Base-by-base conservation (phyloP, 257 asterid species). In the Solanum sitiens region DNA sequence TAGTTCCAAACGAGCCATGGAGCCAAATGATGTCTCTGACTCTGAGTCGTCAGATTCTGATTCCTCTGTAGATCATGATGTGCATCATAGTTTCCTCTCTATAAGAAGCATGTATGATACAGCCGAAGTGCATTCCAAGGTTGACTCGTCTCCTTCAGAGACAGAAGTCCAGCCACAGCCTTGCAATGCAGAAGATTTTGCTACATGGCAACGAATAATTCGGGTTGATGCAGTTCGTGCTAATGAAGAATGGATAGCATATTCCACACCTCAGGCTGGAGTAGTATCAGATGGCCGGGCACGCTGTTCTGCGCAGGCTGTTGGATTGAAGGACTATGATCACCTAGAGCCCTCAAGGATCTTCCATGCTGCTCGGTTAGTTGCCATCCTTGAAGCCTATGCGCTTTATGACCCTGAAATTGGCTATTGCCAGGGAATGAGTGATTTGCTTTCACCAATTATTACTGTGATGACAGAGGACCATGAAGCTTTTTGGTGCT, bases 371-470 rank as follows among this genome's bases (percentile, higher is more conserved):
- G 95, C 98, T 13, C 98, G 99, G 32, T 95, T 96, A 11, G 98
- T 96, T 20, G 92, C 96, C 75, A 92, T 96, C 87, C 98, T 96
- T 3, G 99, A 96, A 92, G 96, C 98, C 9, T 96, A 96, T 68
- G 95, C 98, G n/a, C 30, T 96, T 21, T 92, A 93, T 65, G 98
- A 96, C 88, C 59, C 98, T 5, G 98, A 96, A 89, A 96, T 92
- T n/a, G 99, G 98, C 7, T 96, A 95, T 87, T 95, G 99, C 85
- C 99, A 96, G 89, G 99, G 98, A 67, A 95, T 96, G 99, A 96
- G 98, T 50, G 99, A 96, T 89, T 87, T 96, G 65, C 98, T 96
- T 11, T 95, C 99, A 79, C 99, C 99, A 72, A 95, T 96, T 45
- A 91, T 96, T 72, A 89, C 98, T 2, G 99, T 96, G 67, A 94